Evolutionary conservation across 257 asterid species (phyloP), one percentile per base, ranked within the genome.

Genomic region (Solanum ossicruentum): DNA sequence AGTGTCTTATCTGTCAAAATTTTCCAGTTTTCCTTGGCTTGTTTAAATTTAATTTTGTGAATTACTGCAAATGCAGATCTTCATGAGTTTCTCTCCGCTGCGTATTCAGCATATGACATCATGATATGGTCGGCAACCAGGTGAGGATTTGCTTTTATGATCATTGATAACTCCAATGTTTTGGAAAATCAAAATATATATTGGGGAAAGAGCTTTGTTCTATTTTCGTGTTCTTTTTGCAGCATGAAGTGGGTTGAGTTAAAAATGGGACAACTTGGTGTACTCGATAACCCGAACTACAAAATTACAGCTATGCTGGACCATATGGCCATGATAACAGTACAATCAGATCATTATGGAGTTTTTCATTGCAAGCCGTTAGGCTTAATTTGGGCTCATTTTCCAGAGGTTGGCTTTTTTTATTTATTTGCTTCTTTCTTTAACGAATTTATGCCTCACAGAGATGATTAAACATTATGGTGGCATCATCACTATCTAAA

Each of bases 71-170:
- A 36, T 84, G 85, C 95, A 96, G 99, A 93, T 91, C 99, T 96
- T 89, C 99, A 96, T 80, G 99, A 95, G 88, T 96, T 96, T 89
- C 99, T 96, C 58, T 80, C 96, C 7, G 97, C 99, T 52, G 98
- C 85, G 72, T 96, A 96, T 89, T 92, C 99, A 1, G 98, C 94
- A 84, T 96, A 93, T 82, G 99, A 96, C 87, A 96, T 96, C 89
- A 95, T 96, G 90, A 95, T 96, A 91, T 95, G 99, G 99, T 96
- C 98, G 65, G 99, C 99, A 58, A 95, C 98, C 88, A 93, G 94
- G 99, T 95, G 84, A 87, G 72, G 70, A 81, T 73, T 81, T 57
- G 57, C 71, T 21, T 83, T 69, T 45, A 8, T 43, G 28, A 12
- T 80, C 86, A 49, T 88, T 85, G 52, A 56, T 73, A 45, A 65